These are phyloP conservation scores for Blepharisma japonicum DNA, from an alignment of 73 alveolate species.

Conservation along the genomic window DNA sequence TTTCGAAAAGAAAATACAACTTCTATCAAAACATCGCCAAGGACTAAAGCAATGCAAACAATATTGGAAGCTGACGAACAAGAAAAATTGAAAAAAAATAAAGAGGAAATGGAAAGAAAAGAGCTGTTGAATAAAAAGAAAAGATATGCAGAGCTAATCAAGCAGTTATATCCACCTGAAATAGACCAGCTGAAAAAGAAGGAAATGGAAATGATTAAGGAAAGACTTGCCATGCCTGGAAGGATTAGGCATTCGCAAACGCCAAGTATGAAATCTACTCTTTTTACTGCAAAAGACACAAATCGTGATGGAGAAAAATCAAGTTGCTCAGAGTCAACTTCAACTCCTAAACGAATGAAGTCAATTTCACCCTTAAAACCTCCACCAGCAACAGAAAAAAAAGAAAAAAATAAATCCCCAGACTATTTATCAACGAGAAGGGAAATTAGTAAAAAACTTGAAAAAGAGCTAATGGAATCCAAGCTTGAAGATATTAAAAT, in stretches of 20 bases:
- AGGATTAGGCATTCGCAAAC: not conserved
- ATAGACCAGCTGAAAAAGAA: constrained; percentile 1
- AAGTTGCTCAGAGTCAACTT: too few relatives aligned
- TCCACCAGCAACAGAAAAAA: too few relatives aligned
- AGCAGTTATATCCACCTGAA: not conserved
- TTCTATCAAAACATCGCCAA: not conserved
- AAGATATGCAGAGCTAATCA: constrained; percentile 16
- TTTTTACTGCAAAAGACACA: too few relatives aligned
- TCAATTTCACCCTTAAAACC: too few relatives aligned
- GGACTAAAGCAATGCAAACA: not conserved
- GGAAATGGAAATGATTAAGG: constrained; percentile 21
- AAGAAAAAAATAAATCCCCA: too few relatives aligned
- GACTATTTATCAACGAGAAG: too few relatives aligned
- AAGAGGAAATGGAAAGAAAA: not conserved
- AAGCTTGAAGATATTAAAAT: too few relatives aligned
- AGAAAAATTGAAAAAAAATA: constrained; percentile 7
- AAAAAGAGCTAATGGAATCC: too few relatives aligned
- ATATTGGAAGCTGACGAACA: not conserved
- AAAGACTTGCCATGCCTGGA: not conserved
- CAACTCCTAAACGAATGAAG: too few relatives aligned
- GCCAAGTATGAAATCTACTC: not conserved
- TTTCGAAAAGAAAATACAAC: not conserved
- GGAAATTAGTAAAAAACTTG: too few relatives aligned
- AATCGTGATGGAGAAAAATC: too few relatives aligned
- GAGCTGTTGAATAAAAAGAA: constrained; percentile 17